Evolutionary conservation across 2,329 filamentous ascomycete genomes (phyloP).

Genomic region (Pseudogymnoascus verrucosus): DNA sequence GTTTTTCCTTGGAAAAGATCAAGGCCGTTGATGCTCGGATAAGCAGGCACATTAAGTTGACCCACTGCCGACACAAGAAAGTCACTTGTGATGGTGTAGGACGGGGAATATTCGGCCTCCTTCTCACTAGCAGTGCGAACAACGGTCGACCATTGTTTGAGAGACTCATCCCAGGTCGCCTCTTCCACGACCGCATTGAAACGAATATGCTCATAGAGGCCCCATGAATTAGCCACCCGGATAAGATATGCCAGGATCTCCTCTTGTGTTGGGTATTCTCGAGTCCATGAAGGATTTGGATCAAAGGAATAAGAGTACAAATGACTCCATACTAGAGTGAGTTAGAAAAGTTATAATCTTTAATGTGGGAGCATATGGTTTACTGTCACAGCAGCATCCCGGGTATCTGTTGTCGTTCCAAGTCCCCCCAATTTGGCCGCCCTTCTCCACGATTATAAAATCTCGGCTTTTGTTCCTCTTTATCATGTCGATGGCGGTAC

Average conservation of each 20-base stretch:
- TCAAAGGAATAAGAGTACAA: conserved; percentile 55
- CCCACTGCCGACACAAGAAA: conserved; percentile 45
- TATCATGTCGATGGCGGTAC: conserved; percentile 49
- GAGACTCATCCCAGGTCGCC: conserved; percentile 6
- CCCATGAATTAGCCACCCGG: conserved; percentile 39
- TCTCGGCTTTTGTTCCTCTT: conserved; percentile 42
- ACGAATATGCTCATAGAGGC: neutral
- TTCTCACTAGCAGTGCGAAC: conserved; percentile 1
- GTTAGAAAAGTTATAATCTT: conserved; percentile 9
- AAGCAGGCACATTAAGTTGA: conserved; percentile 13
- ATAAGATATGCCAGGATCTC: conserved; percentile 50
- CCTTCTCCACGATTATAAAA: conserved; percentile 49
- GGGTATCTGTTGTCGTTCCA: conserved; percentile 51
- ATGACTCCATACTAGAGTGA: conserved; percentile 34
- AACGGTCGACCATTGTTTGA: conserved; percentile 5
- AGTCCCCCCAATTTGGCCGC: conserved; percentile 42
- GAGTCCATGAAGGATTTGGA: conserved; percentile 49
- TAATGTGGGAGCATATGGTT: neutral
- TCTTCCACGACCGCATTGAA: conserved; percentile 10
- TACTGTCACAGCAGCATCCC: conserved; percentile 45
- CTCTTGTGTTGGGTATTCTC: conserved; percentile 51
- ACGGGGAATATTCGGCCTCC: conserved; percentile 8
- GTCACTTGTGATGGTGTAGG: conserved; percentile 45
- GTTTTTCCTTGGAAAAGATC: conserved; percentile 20
- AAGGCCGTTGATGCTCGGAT: conserved; percentile 20